phyloP scores from a whole-genome alignment of 2,329 filamentous ascomycete genomes.

The Sarocladium oryzae region DNA sequence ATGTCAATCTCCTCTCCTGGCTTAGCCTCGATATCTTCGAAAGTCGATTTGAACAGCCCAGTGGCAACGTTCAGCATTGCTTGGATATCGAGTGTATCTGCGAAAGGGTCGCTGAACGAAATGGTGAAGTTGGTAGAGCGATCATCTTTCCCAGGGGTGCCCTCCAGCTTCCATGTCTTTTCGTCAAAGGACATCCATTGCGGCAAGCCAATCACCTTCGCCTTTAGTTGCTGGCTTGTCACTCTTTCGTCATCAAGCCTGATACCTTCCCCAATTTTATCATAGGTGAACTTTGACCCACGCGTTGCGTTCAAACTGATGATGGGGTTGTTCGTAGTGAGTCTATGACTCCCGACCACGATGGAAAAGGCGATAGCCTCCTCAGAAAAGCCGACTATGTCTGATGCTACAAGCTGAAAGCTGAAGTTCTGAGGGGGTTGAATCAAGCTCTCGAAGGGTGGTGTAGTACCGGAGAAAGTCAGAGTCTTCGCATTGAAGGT shows the following conservation, averaged over 20 bases:
- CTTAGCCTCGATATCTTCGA: conserved; percentile 32
- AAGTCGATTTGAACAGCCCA: conserved; percentile 32
- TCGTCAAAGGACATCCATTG: conserved; percentile 64
- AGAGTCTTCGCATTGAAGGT: conserved; percentile 60
- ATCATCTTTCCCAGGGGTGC: conserved; percentile 54
- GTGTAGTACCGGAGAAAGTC: conserved; percentile 65
- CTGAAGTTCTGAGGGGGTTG: conserved; percentile 66
- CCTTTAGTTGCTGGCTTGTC: conserved; percentile 42
- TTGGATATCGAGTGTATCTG: conserved; percentile 51
- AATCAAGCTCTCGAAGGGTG: conserved; percentile 54
- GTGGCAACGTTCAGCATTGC: conserved; percentile 33
- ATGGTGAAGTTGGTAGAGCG: conserved; percentile 58
- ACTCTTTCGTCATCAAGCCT: conserved; percentile 51
- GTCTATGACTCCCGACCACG: conserved; percentile 61
- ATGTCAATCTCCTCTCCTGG: conserved; percentile 36
- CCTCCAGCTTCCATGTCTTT: conserved; percentile 54
- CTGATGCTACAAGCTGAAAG: conserved; percentile 69
- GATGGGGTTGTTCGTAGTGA: conserved; percentile 54
- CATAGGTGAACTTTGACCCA: conserved; percentile 46
- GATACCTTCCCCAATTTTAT: conserved; percentile 43
- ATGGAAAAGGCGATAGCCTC: conserved; percentile 62
- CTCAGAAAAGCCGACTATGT: conserved; percentile 71
- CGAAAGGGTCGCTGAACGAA: conserved; percentile 50
- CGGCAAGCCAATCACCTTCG: conserved; percentile 48
- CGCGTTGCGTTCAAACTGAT: conserved; percentile 51